Evolutionary conservation across 805 yeast genomes (phyloP).

Genomic region (Myxozyma kluyveri): DNA sequence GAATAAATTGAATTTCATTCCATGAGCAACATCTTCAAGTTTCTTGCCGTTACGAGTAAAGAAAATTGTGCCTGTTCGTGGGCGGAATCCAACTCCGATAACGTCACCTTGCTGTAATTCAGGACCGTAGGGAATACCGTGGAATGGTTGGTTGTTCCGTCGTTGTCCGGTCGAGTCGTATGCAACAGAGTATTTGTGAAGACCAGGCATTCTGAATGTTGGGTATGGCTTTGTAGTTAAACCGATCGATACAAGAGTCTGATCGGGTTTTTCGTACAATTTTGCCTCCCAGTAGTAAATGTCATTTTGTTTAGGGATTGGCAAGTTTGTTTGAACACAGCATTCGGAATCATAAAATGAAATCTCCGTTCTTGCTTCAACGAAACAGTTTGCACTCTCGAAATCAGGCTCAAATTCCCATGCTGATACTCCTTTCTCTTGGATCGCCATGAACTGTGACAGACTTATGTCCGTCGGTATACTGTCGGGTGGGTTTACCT

Average conservation of each 20-base stretch:
- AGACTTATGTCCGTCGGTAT: conserved; percentile 46
- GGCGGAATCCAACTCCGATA: conserved; percentile 84
- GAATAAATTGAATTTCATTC: conserved; percentile 68
- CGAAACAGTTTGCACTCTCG: conserved; percentile 55
- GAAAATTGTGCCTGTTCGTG: conserved; percentile 79
- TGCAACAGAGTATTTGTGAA: conserved; percentile 78
- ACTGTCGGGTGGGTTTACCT: conserved; percentile 45
- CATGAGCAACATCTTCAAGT: conserved; percentile 71
- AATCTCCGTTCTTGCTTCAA: conserved; percentile 61
- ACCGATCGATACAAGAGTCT: conserved; percentile 64
- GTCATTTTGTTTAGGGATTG: conserved; percentile 76
- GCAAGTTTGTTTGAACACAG: conserved; percentile 75
- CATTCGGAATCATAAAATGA: conserved; percentile 55
- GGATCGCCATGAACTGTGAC: conserved; percentile 64
- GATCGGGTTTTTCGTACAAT: conserved; percentile 63
- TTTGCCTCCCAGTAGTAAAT: conserved; percentile 89
- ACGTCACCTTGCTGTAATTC: conserved; percentile 77
- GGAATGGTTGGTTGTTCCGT: conserved; percentile 75
- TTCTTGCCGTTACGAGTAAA: conserved; percentile 94
- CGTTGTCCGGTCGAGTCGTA: conserved; percentile 84
- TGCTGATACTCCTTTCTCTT: conserved; percentile 84
- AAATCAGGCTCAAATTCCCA: conserved; percentile 69
- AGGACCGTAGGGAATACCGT: conserved; percentile 56
- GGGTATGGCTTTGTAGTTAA: conserved; percentile 88
- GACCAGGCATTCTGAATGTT: conserved; percentile 87